Conservation (phyloP, 2,329 filamentous ascomycete species). For the Venturia oleaginea region DNA sequence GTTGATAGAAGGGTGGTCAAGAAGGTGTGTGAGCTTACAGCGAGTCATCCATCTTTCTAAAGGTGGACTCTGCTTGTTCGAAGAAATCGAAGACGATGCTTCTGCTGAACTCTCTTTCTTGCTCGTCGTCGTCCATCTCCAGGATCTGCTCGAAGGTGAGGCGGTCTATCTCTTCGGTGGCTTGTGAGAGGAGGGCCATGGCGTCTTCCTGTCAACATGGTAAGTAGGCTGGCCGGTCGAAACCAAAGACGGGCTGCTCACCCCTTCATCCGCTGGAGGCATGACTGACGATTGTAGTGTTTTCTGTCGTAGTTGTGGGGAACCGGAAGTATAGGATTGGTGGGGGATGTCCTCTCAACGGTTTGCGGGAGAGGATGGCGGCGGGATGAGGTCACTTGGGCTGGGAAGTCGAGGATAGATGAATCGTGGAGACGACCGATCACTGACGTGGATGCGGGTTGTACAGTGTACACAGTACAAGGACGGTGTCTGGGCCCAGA, state of each 20-base stretch:
- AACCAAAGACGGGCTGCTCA: background rate
- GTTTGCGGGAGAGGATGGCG: background rate
- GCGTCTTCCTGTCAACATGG: background rate
- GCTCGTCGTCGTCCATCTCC: conserved; percentile 95
- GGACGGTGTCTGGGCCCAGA: background rate
- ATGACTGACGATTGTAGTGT: background rate
- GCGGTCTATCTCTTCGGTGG: conserved; percentile 61
- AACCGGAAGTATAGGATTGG: background rate
- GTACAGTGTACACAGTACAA: too few species aligned
- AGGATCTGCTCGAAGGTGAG: conserved; percentile 87
- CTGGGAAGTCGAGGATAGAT: conserved; percentile 2
- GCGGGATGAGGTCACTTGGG: conserved; percentile 1
- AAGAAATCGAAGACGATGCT: conserved; percentile 91
- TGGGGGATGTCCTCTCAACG: background rate
- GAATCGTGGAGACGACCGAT: conserved; percentile 2
- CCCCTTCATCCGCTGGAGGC: background rate
- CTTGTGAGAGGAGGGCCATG: background rate
- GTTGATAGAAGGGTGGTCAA: background rate
- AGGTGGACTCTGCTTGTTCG: conserved; percentile 79
- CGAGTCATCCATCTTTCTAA: conserved; percentile 69
- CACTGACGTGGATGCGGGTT: background rate
- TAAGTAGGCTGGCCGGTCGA: background rate
- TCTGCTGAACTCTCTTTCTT: conserved; percentile 74
- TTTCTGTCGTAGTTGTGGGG: background rate
- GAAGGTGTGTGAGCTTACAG: conserved; percentile 53